phyloP scores from a whole-genome alignment of 2,329 filamentous ascomycete species.

The Fusarium multiceps region DNA sequence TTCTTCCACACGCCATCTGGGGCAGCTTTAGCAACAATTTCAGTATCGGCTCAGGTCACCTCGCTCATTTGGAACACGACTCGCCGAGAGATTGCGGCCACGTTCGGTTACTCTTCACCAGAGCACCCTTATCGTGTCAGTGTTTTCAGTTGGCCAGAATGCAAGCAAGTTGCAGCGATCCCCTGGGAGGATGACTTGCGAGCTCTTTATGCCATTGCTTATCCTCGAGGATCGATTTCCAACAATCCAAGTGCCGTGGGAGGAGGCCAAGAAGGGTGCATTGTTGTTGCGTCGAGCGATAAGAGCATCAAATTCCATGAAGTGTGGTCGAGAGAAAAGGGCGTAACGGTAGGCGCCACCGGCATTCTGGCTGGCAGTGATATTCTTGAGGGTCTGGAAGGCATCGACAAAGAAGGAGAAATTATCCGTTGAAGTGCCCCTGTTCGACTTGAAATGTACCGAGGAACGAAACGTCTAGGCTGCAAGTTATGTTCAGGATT shows the following conservation, averaged over 20 bases:
- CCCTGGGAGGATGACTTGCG: conserved; percentile 84
- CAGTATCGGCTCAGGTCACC: conserved; percentile 93
- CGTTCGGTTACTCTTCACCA: conserved; percentile 92
- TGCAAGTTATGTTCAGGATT: conserved; percentile 23
- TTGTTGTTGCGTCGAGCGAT: conserved; percentile 92
- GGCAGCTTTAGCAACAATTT: conserved; percentile 86
- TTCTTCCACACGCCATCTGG: conserved; percentile 92
- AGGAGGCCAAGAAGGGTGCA: conserved; percentile 64
- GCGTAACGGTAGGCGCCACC: conserved; percentile 61
- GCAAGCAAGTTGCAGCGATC: conserved; percentile 84
- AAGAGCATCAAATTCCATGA: conserved; percentile 96
- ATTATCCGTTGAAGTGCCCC: conserved; percentile 70
- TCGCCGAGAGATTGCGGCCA: conserved; percentile 87
- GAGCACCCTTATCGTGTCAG: conserved; percentile 91
- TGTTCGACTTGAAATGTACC: conserved; percentile 7
- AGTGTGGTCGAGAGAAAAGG: conserved; percentile 79
- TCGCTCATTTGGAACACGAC: conserved; percentile 90
- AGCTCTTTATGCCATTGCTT: conserved; percentile 88
- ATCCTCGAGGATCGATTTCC: conserved; percentile 66
- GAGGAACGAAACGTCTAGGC: conserved; percentile 19
- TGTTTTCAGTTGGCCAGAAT: conserved; percentile 94
- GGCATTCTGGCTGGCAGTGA: conserved; percentile 83
- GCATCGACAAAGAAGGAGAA: conserved; percentile 79
- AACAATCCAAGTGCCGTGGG: conserved; percentile 40
- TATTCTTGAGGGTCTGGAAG: conserved; percentile 84